These are phyloP conservation scores for Penicillium parvum DNA, from an alignment of 495 filamentous ascomycete species.

Conservation along the genomic window DNA sequence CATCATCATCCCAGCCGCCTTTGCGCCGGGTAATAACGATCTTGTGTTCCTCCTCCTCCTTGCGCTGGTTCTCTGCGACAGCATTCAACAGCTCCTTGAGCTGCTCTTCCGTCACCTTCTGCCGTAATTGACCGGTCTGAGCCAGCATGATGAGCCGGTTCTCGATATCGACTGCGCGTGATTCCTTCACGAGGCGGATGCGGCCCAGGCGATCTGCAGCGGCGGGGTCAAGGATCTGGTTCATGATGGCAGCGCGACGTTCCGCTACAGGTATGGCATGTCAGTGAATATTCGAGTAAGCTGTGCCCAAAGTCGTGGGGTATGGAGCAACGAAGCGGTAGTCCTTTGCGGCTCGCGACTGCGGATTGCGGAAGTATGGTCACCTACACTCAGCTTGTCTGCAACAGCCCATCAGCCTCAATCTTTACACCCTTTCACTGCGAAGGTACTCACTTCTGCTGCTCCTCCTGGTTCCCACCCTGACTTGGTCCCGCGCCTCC, in stretches of 20 bases:
- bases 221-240: constrained; percentile 89
- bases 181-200: constrained; percentile 93
- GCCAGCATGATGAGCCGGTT: constrained; percentile 90
- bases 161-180: constrained; percentile 84
- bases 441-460: constrained; percentile 51
- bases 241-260: constrained; percentile 67
- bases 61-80: constrained; percentile 65
- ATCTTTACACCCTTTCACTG: neutral
- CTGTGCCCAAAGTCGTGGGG: neutral
- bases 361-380: constrained; percentile 4
- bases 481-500: constrained; percentile 37
- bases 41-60: constrained; percentile 61
- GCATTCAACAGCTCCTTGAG: constrained; percentile 85
- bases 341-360: neutral
- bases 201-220: constrained; percentile 89
- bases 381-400: constrained; percentile 66
- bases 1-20: constrained; percentile 81
- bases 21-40: constrained; percentile 82
- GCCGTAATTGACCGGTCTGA: constrained; percentile 75
- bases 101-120: constrained; percentile 88
- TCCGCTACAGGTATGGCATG: constrained; percentile 28
- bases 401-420: neutral
- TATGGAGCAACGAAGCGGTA: neutral
- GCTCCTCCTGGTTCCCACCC: constrained; percentile 54
- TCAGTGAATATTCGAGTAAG: neutral